Percentiles rank a stretch among this genome's conserved stretches.
phyloP scores from a whole-genome alignment of 2,329 filamentous ascomycete species.

The Fusarium liriodendri region DNA sequence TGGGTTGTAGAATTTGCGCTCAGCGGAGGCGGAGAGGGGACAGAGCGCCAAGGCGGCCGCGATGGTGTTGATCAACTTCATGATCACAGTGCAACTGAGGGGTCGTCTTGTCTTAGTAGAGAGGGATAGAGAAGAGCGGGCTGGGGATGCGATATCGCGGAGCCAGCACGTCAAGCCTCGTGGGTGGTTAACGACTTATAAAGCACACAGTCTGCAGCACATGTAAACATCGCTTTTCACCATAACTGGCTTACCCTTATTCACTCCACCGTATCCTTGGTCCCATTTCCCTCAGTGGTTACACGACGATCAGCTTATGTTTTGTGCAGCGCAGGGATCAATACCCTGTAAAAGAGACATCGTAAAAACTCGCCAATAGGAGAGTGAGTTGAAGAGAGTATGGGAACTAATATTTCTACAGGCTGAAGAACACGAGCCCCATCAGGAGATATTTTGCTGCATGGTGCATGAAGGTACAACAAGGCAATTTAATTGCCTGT shows the following conservation, averaged over 20 bases:
- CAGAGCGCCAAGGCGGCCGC: constrained; percentile 34
- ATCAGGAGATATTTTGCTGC: neutral
- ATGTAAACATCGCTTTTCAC: neutral
- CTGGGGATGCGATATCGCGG: neutral
- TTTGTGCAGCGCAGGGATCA: neutral
- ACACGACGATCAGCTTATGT: neutral
- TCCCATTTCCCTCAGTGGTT: neutral
- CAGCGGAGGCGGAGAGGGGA: constrained; percentile 43
- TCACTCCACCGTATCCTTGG: neutral
- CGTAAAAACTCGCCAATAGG: neutral
- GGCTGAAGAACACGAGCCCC: neutral
- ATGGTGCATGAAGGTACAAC: neutral
- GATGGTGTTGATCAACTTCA: neutral
- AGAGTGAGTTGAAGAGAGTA: neutral
- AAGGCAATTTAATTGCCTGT: neutral
- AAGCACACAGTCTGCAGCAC: neutral
- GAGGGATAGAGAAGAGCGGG: neutral
- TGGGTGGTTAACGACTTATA: neutral
- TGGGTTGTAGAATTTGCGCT: constrained; percentile 54
- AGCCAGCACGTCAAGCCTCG: neutral
- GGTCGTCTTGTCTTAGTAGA: neutral
- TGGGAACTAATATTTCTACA: neutral
- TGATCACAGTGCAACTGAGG: neutral
- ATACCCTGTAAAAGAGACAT: neutral
- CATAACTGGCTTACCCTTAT: neutral